Percentiles rank a stretch among this genome's conserved stretches.
Conservation (phyloP, 257 asterid species). For the Verbascum thapsus region DNA sequence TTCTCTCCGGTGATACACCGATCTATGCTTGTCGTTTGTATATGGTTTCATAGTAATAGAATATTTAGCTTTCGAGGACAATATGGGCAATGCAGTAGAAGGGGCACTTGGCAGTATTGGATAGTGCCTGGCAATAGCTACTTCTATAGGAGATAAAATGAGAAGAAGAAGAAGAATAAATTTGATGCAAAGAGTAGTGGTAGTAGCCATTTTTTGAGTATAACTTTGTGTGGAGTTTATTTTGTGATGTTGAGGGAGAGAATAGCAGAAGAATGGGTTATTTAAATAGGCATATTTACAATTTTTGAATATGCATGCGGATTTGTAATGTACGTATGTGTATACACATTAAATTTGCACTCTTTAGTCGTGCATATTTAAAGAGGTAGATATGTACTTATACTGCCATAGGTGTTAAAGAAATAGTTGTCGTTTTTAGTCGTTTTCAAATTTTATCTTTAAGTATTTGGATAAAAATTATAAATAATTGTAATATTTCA, state of each 20-base stretch:
- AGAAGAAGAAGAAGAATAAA: too few species aligned
- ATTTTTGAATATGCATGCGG: conserved; percentile 25
- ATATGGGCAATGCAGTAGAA: conserved; percentile 47
- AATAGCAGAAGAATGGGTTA: conserved; percentile 17
- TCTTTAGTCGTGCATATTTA: too few species aligned
- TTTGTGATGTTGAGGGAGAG: conserved; percentile 21
- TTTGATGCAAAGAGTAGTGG: conserved; percentile 17
- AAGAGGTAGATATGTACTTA: too few species aligned
- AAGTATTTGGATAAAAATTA: too few species aligned
- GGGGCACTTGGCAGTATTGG: conserved; percentile 60
- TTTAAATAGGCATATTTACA: conserved; percentile 54
- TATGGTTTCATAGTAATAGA: conserved; percentile 39
- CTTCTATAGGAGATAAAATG: conserved; percentile 30
- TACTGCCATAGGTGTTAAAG: too few species aligned
- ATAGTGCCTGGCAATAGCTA: conserved; percentile 55
- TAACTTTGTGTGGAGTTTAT: not conserved
- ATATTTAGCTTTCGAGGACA: conserved; percentile 17
- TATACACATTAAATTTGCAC: too few species aligned
- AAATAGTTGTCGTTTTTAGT: too few species aligned
- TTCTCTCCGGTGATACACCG: conserved; percentile 35
- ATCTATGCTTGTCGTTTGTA: conserved; percentile 35
- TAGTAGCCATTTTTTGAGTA: conserved; percentile 31
- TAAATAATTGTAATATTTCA: too few species aligned
- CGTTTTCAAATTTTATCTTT: too few species aligned
- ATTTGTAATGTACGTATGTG: too few species aligned